Evolutionary conservation across 2,329 filamentous ascomycete genomes (phyloP).

Genomic region (Leptodontidium sp.): DNA sequence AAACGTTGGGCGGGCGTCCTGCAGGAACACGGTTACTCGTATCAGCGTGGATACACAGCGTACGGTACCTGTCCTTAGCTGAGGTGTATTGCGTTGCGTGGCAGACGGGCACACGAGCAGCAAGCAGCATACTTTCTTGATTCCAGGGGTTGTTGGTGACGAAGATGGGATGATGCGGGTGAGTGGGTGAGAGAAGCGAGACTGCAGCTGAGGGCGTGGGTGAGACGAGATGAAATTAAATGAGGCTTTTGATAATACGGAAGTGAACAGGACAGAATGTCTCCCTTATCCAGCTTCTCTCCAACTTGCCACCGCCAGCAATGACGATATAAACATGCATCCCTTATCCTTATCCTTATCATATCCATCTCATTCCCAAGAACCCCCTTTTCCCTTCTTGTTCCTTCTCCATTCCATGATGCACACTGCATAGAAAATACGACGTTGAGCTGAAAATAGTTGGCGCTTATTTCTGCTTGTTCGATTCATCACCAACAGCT

Average conservation of each 20-base stretch:
- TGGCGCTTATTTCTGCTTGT: slow-evolving; percentile 1
- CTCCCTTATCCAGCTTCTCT: not conserved
- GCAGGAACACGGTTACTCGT: not conserved
- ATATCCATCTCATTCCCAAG: not conserved
- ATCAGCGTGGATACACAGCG: not conserved
- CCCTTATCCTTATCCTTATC: not conserved
- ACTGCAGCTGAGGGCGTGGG: not conserved
- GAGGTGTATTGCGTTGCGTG: too few relatives aligned
- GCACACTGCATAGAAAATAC: not conserved
- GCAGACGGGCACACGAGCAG: not conserved
- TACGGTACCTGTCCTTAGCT: too few relatives aligned
- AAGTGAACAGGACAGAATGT: not conserved
- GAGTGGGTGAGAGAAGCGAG: not conserved
- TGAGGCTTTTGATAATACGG: slow-evolving; percentile 5
- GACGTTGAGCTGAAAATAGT: slow-evolving; percentile 16
- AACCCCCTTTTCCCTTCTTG: not conserved
- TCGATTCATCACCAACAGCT: not conserved
- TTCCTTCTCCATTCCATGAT: not conserved
- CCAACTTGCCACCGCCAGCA: not conserved
- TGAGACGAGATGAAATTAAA: not conserved
- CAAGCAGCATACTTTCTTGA: not conserved
- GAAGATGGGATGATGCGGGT: not conserved
- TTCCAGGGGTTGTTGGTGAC: not conserved
- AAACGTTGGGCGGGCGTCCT: not conserved
- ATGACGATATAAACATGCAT: not conserved